These are phyloP conservation scores for Neurospora discreta DNA, from an alignment of 495 filamentous ascomycete genomes.

Conservation along the genomic window DNA sequence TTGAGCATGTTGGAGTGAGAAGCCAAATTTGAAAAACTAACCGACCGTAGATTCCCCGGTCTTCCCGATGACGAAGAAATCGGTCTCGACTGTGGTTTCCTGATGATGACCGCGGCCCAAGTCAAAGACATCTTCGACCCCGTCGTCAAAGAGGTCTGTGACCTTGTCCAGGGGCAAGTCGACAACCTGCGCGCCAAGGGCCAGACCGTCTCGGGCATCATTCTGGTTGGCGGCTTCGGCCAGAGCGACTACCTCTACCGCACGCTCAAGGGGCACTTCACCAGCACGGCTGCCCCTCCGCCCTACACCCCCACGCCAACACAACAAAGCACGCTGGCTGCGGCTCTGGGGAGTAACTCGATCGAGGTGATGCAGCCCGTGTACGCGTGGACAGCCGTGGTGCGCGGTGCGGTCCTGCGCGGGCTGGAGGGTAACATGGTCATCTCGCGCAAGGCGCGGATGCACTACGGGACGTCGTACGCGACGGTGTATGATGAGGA, in stretches of 20 bases:
- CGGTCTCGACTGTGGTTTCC: conserved; percentile 52
- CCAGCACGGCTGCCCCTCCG: conserved; percentile 31
- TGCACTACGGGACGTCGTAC: conserved; percentile 71
- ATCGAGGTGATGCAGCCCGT: conserved; percentile 69
- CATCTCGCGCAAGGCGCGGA: conserved; percentile 50
- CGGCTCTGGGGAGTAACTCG: conserved; percentile 4
- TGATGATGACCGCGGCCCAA: conserved; percentile 48
- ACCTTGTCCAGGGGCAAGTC: conserved; percentile 50
- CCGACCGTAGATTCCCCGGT: conserved; percentile 51
- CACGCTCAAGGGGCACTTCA: conserved; percentile 53
- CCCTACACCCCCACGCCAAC: conserved; percentile 57
- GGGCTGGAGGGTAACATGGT: conserved; percentile 65
- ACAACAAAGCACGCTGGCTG: conserved; percentile 16
- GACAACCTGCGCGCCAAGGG: conserved; percentile 47
- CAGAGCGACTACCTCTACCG: conserved; percentile 59
- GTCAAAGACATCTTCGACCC: conserved; percentile 56
- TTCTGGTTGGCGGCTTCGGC: conserved; percentile 61
- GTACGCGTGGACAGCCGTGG: conserved; percentile 69
- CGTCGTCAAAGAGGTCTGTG: conserved; percentile 50
- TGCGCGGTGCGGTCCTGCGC: conserved; percentile 53
- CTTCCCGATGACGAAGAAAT: conserved; percentile 55
- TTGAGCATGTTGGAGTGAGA: not conserved
- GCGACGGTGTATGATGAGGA: conserved; percentile 63
- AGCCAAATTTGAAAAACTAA: not conserved
- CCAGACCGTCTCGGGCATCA: conserved; percentile 53